phyloP scores from a whole-genome alignment of 208 protist species.

The Trypanosoma vivax region DNA sequence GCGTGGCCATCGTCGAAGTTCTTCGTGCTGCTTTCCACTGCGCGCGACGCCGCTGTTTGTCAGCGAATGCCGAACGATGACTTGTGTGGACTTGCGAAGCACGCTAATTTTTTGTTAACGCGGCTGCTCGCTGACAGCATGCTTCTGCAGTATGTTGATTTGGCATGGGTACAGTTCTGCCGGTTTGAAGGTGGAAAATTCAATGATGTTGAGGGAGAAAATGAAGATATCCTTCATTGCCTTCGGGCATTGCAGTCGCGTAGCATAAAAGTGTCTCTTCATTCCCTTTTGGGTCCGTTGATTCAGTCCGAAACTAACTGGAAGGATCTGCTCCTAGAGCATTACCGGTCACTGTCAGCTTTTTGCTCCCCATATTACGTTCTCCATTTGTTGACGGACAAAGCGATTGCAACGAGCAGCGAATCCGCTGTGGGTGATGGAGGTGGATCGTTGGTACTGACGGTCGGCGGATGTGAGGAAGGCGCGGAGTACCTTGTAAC shows the following conservation, averaged over 20 bases:
- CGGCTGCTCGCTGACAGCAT: conserved; percentile 65
- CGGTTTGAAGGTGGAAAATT: neutral
- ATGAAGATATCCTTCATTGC: conserved; percentile 2
- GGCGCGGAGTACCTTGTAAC: neutral
- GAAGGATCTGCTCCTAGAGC: neutral
- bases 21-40: conserved; percentile 52
- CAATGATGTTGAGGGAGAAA: neutral
- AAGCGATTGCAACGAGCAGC: neutral
- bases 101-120: conserved; percentile 47
- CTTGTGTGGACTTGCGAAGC: conserved; percentile 30
- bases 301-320: conserved; percentile 5
- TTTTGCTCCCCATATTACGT: conserved; percentile 1
- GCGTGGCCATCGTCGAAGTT: conserved; percentile 55
- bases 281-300: conserved; percentile 6
- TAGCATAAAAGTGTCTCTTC: conserved; percentile 1
- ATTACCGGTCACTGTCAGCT: neutral
- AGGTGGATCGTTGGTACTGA: neutral
- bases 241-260: conserved; percentile 6
- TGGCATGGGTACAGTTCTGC: conserved; percentile 44
- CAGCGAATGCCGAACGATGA: conserved; percentile 22
- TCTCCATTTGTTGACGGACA: conserved; percentile 10
- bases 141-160: conserved; percentile 53
- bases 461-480: no score
- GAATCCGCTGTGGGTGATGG: neutral
- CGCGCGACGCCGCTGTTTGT: conserved; percentile 15